A percentile compares a stretch with the other conserved stretches of the same genome.
phyloP scores from a whole-genome alignment of 495 filamentous ascomycete species.

The Daldinia loculata region DNA sequence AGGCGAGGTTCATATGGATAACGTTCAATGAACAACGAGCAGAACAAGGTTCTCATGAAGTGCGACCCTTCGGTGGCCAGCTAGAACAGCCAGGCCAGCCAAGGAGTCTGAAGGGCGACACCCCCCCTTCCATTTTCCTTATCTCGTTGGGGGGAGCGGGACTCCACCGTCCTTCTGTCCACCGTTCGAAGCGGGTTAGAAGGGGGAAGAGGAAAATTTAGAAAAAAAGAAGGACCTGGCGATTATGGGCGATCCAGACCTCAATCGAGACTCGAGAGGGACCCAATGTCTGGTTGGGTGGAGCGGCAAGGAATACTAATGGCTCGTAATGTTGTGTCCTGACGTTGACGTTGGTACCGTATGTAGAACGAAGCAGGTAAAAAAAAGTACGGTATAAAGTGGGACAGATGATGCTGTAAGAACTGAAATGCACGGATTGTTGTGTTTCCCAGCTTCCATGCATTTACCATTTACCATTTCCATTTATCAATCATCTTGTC shows the following conservation, averaged over 20 bases:
- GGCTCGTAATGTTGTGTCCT: constrained; percentile 38
- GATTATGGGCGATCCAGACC: constrained; percentile 40
- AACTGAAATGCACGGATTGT: constrained; percentile 29
- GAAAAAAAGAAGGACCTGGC: constrained; percentile 32
- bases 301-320: constrained; percentile 38
- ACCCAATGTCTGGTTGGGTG: constrained; percentile 35
- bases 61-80: constrained; percentile 31
- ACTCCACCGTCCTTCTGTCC: constrained; percentile 16
- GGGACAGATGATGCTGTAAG: constrained; percentile 35
- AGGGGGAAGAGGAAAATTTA: constrained; percentile 17
- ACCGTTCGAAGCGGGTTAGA: constrained; percentile 13
- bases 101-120: constrained; percentile 14
- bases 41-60: constrained; percentile 30
- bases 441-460: constrained; percentile 7
- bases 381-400: constrained; percentile 29
- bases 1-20: constrained; percentile 41
- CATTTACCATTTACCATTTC: constrained; percentile 33
- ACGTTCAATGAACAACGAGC: constrained; percentile 30
- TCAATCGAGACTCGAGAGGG: constrained; percentile 38
- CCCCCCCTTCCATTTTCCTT: constrained; percentile 25
- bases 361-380: constrained; percentile 2
- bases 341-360: constrained; percentile 30
- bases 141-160: constrained; percentile 31
- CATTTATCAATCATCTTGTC: constrained; percentile 41
- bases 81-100: constrained; percentile 20